Evolutionary conservation across 2,329 filamentous ascomycete species (phyloP), one percentile per base, ranked within the genome.

Genomic region (Diatrype stigma): DNA sequence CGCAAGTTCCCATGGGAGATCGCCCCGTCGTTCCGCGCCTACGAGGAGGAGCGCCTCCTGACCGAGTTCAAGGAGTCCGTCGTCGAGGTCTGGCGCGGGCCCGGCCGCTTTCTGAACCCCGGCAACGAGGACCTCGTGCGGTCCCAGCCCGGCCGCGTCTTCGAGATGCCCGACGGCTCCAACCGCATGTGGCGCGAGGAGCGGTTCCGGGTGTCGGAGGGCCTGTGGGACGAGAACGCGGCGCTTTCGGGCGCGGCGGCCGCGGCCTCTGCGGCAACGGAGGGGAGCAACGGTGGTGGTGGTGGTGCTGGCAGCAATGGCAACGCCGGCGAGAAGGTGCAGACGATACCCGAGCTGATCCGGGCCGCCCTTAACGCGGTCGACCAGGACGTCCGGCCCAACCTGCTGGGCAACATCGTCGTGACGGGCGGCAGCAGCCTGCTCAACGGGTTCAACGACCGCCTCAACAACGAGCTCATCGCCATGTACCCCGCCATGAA

Each of bases 51-150:
- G 69, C 89, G 93, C 48, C 86, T 96, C 40, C 75, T 99, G 51
- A 91, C 90, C 35, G 91, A 96, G 68, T 99, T 96, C 81, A 99
- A 99, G 74, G 95, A 99, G 73, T 95, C 89, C 17, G 90, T 96
- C 16, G 91, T 97, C 26, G 91, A 96, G 72, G 85, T 93, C 14
- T 99, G 94, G 93, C 82, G 84, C 23, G 90, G 90, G 1, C 89
- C 89, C 0, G 86, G 86, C 52, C 80, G 84, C 54, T 84, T 90
- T 62, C 69, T 70, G 40, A 72, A 69, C 59, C 80, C 73, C 21
- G 84, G 85, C 35, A 95, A 93, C 66, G 84, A 94, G 65, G 92
- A 96, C 40, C 77, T 84, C 45, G 85, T 86, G 51, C 86, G 82
- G 67, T 78, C 73, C 42, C 84, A 85, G 57, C 89, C 90, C 1